Evolutionary conservation across 805 yeast species (phyloP).

Genomic region (Candida pini): DNA sequence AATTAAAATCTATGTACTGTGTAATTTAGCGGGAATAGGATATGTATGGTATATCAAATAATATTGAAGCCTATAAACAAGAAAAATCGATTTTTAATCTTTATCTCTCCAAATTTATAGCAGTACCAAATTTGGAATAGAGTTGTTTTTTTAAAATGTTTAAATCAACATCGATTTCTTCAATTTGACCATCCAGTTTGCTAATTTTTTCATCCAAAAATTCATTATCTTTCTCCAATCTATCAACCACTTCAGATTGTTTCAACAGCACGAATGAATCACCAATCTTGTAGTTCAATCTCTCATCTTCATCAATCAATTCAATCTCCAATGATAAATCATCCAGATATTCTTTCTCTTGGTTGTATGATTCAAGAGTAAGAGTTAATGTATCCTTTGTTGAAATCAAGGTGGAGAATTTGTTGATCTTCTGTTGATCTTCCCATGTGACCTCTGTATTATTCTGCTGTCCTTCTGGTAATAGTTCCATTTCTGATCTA

Average conservation of each 20-base stretch:
- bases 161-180: conserved; percentile 49
- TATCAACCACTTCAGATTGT: conserved; percentile 60
- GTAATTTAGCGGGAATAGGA: not conserved
- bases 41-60: not conserved
- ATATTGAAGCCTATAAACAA: not conserved
- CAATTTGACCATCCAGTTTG: conserved; percentile 40
- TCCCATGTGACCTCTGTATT: conserved; percentile 65
- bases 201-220: conserved; percentile 45
- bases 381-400: conserved; percentile 55
- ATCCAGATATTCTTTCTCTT: conserved; percentile 82
- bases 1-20: not conserved
- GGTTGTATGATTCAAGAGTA: conserved; percentile 42
- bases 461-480: conserved; percentile 53
- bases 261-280: conserved; percentile 69
- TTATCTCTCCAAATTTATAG: conserved; percentile 74
- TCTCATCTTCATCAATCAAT: conserved; percentile 71
- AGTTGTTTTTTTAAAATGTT: conserved; percentile 60
- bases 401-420: conserved; percentile 76
- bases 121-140: conserved; percentile 84
- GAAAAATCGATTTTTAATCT: no score
- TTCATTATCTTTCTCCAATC: conserved; percentile 59
- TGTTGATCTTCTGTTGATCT: conserved; percentile 86
- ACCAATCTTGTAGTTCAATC: conserved; percentile 73
- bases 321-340: conserved; percentile 84
- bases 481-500: conserved; percentile 29